Base-by-base conservation (phyloP, 31 red algal species). In the Bonnemaisonia californica region DNA sequence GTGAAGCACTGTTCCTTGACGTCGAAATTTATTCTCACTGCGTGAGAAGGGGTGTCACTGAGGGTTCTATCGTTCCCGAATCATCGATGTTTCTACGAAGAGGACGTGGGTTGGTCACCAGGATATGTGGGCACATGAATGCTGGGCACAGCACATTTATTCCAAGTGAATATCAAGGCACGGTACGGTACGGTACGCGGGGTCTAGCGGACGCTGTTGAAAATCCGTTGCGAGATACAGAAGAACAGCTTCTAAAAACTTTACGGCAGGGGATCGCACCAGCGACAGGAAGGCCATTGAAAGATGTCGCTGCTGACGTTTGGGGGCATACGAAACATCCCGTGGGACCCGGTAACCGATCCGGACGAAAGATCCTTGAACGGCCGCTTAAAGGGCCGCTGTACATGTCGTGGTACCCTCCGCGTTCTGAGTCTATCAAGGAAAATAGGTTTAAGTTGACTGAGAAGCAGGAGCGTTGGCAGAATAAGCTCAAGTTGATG, bases 391-490 rank as follows among this genome's bases (percentile, higher is more conserved):
- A 55, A 26, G 83, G 83, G 54, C 83, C 83, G 8, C 74, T 78
- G 12, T 87, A 87, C 33, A 55, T 69, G 54, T 71, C 62, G 1
- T 87, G 83, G 83, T 87, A 87, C 54, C 83, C 83, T 7, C 40
- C 59, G 29, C 51, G 68, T 13, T 33, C 64, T 16, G 45, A 76
- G 2, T 58, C 47, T 2, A 67, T 65, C 36, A 78, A 87, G 71
- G 73, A 78, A 22, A 79, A 78, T 37, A 61, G 57, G 12, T 69
- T 77, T 22, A 87, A 77, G 73, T n/a, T 87, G 26, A 87, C 83
- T 24, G 83, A 87, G 3, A 87, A 87, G 59, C 72, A 77, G 63
- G 74, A 77, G 61, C 73, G 83, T 59, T 79, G 83, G 73, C 74
- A 67, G 57, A 42, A 78, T 54, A 87, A 87, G 29, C 73, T 87